Percentiles rank a stretch among this genome's conserved stretches.
phyloP scores from a whole-genome alignment of 495 filamentous ascomycete species.

The Lasiosphaeria miniovina region DNA sequence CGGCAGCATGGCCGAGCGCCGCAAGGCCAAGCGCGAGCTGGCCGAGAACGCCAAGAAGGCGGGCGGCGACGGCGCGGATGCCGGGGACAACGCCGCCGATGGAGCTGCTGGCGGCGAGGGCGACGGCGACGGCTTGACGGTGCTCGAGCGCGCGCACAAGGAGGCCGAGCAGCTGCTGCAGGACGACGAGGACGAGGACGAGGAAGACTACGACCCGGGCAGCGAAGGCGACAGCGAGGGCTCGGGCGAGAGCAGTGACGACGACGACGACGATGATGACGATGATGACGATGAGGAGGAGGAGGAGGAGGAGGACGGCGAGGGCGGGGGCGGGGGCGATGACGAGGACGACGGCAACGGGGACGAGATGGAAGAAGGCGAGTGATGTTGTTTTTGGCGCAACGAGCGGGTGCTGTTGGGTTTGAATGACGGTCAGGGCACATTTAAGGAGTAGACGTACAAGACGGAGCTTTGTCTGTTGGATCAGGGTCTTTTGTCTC shows the following conservation, averaged over 20 bases:
- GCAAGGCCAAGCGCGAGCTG: slow-evolving; percentile 69
- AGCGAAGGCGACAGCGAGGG: slow-evolving; percentile 73
- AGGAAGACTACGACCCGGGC: slow-evolving; percentile 86
- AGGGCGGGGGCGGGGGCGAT: neutral
- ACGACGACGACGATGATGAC: slow-evolving; percentile 25
- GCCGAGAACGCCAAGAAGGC: slow-evolving; percentile 42
- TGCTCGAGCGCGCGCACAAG: slow-evolving; percentile 51
- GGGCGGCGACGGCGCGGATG: slow-evolving; percentile 62
- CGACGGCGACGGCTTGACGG: slow-evolving; percentile 64
- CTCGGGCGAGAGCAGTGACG: slow-evolving; percentile 49
- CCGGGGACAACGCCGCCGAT: slow-evolving; percentile 50
- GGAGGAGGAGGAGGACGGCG: slow-evolving; percentile 1
- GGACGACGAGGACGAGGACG: slow-evolving; percentile 77
- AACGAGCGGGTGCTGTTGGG: neutral
- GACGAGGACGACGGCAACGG: too few species aligned
- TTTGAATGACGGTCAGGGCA: neutral
- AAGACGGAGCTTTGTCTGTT: neutral
- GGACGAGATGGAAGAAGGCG: neutral
- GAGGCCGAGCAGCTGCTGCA: slow-evolving; percentile 51
- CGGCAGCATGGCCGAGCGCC: slow-evolving; percentile 82
- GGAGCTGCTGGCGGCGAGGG: slow-evolving; percentile 41
- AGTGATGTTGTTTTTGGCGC: neutral
- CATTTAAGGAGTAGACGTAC: neutral
- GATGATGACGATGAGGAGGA: slow-evolving; percentile 11
- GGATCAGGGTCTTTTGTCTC: too few species aligned